These are phyloP conservation scores for Heliamphora pulchella DNA, from an alignment of 179 eudicot species.

Conservation along the genomic window DNA sequence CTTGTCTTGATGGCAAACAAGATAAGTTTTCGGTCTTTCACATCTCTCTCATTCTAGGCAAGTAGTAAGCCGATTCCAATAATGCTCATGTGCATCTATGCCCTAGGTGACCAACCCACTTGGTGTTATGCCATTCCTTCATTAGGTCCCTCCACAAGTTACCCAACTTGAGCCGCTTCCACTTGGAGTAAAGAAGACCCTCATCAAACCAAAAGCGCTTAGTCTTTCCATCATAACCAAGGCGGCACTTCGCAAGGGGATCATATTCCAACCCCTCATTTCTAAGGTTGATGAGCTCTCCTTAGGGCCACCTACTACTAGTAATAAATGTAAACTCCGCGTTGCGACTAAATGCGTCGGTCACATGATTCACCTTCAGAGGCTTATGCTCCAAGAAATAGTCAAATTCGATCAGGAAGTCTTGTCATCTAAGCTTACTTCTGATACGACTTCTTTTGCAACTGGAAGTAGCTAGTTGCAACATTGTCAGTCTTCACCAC, in stretches of 20 bases:
- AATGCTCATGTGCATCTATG: neutral
- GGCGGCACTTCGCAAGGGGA: too few species aligned
- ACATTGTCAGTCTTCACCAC: neutral
- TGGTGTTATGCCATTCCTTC: neutral
- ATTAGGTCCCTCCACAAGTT: neutral
- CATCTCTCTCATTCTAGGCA: neutral
- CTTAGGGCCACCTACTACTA: too few species aligned
- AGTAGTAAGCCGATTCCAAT: neutral
- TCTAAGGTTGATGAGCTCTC: too few species aligned
- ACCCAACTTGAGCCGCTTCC: too few species aligned
- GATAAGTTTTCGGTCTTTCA: neutral
- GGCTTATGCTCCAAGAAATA: neutral
- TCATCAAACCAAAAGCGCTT: too few species aligned
- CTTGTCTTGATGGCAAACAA: constrained; percentile 22
- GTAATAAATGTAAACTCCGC: too few species aligned
- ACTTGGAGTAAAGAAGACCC: too few species aligned
- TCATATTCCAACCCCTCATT: too few species aligned
- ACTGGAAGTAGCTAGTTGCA: neutral
- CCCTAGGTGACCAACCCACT: neutral
- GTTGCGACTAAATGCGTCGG: too few species aligned
- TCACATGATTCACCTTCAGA: too few species aligned
- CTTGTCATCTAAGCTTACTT: neutral
- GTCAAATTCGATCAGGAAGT: neutral
- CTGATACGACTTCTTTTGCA: neutral
- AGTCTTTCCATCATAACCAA: too few species aligned